Percentiles rank a stretch among this genome's conserved stretches.
phyloP scores from a whole-genome alignment of 2,329 filamentous ascomycete species.

The Xylariales sp. region DNA sequence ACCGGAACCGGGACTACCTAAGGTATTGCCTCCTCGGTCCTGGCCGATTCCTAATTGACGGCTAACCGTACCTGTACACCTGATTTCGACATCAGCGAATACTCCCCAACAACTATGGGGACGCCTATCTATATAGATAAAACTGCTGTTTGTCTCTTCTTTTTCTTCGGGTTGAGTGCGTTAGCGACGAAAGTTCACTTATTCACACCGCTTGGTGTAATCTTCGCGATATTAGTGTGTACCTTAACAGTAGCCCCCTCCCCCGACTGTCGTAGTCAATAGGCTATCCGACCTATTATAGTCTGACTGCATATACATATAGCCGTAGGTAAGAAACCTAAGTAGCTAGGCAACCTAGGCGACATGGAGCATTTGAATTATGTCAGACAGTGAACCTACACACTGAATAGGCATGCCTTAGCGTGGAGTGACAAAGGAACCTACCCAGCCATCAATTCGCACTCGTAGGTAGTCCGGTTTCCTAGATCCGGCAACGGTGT shows the following conservation, averaged over 20 bases:
- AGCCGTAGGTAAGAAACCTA: not conserved
- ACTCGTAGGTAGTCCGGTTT: slow-evolving; percentile 2
- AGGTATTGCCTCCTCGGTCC: no score
- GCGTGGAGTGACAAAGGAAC: not conserved
- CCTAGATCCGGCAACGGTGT: slow-evolving; percentile 6
- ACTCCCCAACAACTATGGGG: no score
- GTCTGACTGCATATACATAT: slow-evolving; percentile 8
- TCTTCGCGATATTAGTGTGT: not conserved
- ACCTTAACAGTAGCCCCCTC: not conserved
- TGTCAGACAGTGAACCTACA: slow-evolving; percentile 25
- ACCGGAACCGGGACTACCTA: no score
- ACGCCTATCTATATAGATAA: no score
- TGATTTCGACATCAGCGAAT: no score
- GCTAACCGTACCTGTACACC: no score
- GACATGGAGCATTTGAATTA: slow-evolving; percentile 20
- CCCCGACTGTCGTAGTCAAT: not conserved
- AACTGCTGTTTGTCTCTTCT: not conserved
- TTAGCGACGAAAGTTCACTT: not conserved
- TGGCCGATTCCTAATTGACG: no score
- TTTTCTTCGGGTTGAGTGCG: not conserved
- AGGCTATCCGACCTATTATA: slow-evolving; percentile 16
- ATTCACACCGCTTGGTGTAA: not conserved
- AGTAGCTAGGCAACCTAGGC: not conserved
- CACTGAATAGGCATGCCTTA: not conserved
- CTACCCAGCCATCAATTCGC: not conserved